These are phyloP conservation scores for Nemania sp. DNA, from an alignment of 2,329 filamentous ascomycete species.

Conservation along the genomic window DNA sequence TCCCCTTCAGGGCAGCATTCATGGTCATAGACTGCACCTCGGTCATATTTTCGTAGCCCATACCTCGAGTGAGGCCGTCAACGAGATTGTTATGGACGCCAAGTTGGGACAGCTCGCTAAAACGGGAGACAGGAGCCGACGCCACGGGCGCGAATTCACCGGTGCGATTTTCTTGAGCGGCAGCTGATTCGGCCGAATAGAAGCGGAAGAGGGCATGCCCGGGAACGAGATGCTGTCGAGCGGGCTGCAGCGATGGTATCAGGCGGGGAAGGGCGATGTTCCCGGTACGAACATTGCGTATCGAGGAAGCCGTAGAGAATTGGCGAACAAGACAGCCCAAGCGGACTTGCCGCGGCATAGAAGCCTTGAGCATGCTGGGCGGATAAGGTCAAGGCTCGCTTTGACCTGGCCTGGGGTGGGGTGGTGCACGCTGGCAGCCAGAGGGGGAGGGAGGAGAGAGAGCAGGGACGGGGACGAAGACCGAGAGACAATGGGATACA, in stretches of 20 bases:
- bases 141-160: constrained; percentile 25
- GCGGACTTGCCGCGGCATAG: constrained; percentile 40
- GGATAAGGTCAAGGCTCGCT: background rate
- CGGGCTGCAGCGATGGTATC: constrained; percentile 7
- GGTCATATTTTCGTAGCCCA: constrained; percentile 86
- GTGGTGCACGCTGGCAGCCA: background rate
- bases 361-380: constrained; percentile 36
- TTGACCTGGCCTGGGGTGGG: background rate
- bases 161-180: constrained; percentile 16
- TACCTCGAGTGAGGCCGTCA: constrained; percentile 67
- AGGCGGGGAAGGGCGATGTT: constrained; percentile 25
- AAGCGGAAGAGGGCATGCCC: constrained; percentile 30
- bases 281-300: constrained; percentile 27
- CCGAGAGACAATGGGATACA: background rate
- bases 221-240: constrained; percentile 16
- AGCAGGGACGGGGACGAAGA: background rate
- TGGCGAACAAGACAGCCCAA: constrained; percentile 37
- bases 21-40: constrained; percentile 89
- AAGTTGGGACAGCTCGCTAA: constrained; percentile 49
- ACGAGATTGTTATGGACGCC: constrained; percentile 70
- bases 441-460: background rate
- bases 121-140: constrained; percentile 44
- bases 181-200: constrained; percentile 33
- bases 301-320: constrained; percentile 30
- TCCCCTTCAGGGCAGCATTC: constrained; percentile 75